Base-by-base conservation (phyloP, 1,284 basidiomycete genomes). In the Cystobasidiaceae sp. region DNA sequence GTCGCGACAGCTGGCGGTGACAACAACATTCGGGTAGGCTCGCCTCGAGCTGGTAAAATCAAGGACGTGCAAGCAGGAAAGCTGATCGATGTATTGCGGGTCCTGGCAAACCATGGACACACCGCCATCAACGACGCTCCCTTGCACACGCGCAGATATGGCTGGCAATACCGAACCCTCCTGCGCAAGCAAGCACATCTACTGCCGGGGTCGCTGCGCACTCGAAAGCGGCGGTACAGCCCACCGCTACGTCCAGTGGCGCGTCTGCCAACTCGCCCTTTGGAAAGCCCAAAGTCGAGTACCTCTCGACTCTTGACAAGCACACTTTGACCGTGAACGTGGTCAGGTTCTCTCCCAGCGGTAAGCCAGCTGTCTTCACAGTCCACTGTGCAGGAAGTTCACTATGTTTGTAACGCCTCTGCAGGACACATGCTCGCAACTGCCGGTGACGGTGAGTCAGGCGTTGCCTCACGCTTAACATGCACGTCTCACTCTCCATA, bases 271-370 rank as follows among this genome's bases (percentile, higher is more conserved):
- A 25, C 45, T 21, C 37, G 30, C 39, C 39, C 17, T 55, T 56
- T 23, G 58, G 33, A 28, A 64, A 64, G 1, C 90, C 94, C n/a
- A 84, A 92, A 62, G 88, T 94, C 54, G 96, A 98, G 76, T 98
- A 97, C 75, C 85, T 97, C 27, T 88, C 96, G 1, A 98, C 94
- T 0, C 83, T 99, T 56, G 87, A 83, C 71, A 86, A 92, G 74
- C 94, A 99, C 78, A 92, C 90, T 11, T 91, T 90, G 23, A 86
- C 93, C 4, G 94, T 99, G 68, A 98, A 98, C 71, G 94, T 96
- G 15, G 94, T 96, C 25, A 83, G 94, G 49, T 98, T 92, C 80
- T 93, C 90, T 73, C 94, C 94, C 7, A 92, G 88, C 73, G 93
- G 94, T 86, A 74, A 72, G 83, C 80, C 34, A 37, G 28, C 25